Base-by-base conservation (phyloP, 2,329 filamentous ascomycete genomes). In the Sclerotinia sclerotiorum region DNA sequence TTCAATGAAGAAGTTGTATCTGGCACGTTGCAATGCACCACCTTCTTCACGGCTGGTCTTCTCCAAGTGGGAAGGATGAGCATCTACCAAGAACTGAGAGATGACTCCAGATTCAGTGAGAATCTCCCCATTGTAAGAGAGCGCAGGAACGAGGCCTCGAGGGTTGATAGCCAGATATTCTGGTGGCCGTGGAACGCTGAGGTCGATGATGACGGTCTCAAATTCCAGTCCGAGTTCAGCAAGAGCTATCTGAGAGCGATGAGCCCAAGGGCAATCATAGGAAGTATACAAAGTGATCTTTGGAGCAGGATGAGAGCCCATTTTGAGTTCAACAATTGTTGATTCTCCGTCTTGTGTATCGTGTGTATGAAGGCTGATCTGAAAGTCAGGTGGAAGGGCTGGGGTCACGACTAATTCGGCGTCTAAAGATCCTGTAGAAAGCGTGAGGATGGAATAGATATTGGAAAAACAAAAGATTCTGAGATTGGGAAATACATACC, bases 131-230 rank as follows among this genome's bases (percentile, higher is more conserved):
- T 87, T 83, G 81, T 90, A 90, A 32, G 85, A 84, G 68, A 95
- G 80, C 0, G 87, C 81, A 0, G 92, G 92, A 5, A 95, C 91
- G 3, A 93, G 85, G 19, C 92, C 92, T 68, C 91, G 87, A 72
- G 91, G 91, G 81, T 94, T 94, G 77, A 95, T 81, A 64, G 88
- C 82, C 11, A 95, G 84, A 77, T 94, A 95, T 82, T 89, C 91
- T 49, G 85, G 82, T 39, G 89, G 87, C 13, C 92, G 87, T 0
- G 92, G 91, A 13, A 79, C 84, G 73, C 80, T 79, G 58, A 95
- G 83, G 77, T 94, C 90, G 73, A 96, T 90, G 68, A 87, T 86
- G 70, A 91, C 87, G 72, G 92, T 88, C 68, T 91, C 87, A 74
- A 87, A 91, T 0, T 85, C 82, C 42, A 93, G 76, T 15, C 83